Conservation (phyloP, 1,139 yeast genomes). For the Yamadazyma dushanensis region DNA sequence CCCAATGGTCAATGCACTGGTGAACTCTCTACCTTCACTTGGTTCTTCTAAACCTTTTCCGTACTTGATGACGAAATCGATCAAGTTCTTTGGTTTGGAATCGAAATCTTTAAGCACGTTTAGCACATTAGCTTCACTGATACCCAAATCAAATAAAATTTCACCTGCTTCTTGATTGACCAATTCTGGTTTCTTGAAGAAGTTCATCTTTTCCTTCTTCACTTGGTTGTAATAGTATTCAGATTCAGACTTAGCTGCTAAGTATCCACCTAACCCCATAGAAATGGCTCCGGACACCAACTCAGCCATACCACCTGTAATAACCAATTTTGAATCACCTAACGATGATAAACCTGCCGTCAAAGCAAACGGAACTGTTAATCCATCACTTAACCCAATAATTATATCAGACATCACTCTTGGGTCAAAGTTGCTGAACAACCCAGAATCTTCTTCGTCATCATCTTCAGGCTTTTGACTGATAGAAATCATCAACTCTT, state of each 20-base stretch:
- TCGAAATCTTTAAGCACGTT: conserved; percentile 70
- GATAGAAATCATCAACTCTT: conserved; percentile 36
- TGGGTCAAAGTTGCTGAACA: conserved; percentile 55
- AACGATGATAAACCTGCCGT: conserved; percentile 80
- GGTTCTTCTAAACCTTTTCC: conserved; percentile 82
- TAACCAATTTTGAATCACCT: conserved; percentile 72
- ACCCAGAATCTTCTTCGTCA: conserved; percentile 30
- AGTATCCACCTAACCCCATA: conserved; percentile 82
- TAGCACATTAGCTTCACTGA: conserved; percentile 63
- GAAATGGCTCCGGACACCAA: conserved; percentile 81
- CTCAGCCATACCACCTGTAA: conserved; percentile 86
- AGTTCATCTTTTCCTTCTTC: conserved; percentile 65
- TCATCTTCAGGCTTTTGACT: conserved; percentile 22
- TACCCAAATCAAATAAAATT: conserved; percentile 68
- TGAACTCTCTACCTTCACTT: conserved; percentile 72
- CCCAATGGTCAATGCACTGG: conserved; percentile 78
- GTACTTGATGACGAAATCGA: conserved; percentile 70
- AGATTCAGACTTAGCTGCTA: conserved; percentile 78
- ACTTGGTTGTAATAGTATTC: conserved; percentile 74
- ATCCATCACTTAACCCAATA: conserved; percentile 77
- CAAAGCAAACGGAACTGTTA: conserved; percentile 82
- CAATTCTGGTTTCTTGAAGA: conserved; percentile 62
- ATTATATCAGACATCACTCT: conserved; percentile 79
- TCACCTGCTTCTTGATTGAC: conserved; percentile 72
- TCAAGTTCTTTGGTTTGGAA: conserved; percentile 62